phyloP scores from a whole-genome alignment of 2,329 filamentous ascomycete genomes.

The Aspergillus eucalypticola region DNA sequence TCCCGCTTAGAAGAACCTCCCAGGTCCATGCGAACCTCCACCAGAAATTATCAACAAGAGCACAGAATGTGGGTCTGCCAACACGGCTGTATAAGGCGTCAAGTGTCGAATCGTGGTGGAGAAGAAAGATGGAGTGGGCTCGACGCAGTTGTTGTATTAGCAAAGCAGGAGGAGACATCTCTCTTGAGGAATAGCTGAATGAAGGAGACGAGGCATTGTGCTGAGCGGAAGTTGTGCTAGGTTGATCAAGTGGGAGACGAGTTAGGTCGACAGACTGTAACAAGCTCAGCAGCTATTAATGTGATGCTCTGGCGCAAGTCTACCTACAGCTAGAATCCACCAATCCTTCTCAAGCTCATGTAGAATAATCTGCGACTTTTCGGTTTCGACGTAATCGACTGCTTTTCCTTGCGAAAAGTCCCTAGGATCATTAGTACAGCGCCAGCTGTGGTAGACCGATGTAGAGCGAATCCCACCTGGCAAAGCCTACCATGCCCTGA shows the following conservation, averaged over 20 bases:
- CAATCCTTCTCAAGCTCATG: conserved; percentile 86
- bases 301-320: neutral
- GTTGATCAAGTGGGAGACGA: conserved; percentile 61
- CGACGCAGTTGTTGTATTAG: conserved; percentile 78
- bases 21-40: conserved; percentile 66
- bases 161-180: conserved; percentile 79
- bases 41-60: conserved; percentile 79
- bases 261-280: conserved; percentile 77
- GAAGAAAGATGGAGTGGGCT: conserved; percentile 79
- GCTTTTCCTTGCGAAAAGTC: conserved; percentile 77
- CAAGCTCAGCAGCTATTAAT: conserved; percentile 16
- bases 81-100: conserved; percentile 67
- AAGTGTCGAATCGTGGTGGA: conserved; percentile 81
- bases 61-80: conserved; percentile 68
- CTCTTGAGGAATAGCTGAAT: conserved; percentile 82
- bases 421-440: conserved; percentile 43
- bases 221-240: conserved; percentile 42
- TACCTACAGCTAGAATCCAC: conserved; percentile 88
- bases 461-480: conserved; percentile 53
- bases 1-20: conserved; percentile 89
- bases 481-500: conserved; percentile 94
- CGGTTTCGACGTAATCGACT: conserved; percentile 86
- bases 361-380: conserved; percentile 80
- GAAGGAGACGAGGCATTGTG: conserved; percentile 41
- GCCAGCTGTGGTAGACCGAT: neutral